These are phyloP conservation scores for Skeletonema tropicum DNA, from an alignment of 108 stramenopile genomes.

Conservation along the genomic window DNA sequence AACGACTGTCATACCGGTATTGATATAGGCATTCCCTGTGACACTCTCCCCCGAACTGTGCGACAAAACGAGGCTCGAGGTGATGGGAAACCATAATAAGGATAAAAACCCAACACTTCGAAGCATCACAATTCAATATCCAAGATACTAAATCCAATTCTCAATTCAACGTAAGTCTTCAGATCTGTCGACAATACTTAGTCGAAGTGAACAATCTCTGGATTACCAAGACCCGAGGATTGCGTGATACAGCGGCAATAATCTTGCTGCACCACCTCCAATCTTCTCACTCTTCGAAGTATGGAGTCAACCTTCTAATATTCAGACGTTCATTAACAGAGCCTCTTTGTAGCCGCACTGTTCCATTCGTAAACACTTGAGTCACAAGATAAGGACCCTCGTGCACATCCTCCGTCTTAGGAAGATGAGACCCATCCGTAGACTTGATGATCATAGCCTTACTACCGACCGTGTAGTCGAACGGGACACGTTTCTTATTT, in stretches of 20 bases:
- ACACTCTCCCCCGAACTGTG: constrained; percentile 3
- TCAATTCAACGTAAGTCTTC: background rate
- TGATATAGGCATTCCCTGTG: background rate
- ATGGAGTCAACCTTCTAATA: constrained; percentile 32
- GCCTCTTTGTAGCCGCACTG: constrained; percentile 32
- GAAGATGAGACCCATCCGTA: background rate
- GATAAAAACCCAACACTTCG: constrained; percentile 11
- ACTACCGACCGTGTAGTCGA: constrained; percentile 25
- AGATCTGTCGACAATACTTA: background rate
- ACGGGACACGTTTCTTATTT: constrained; percentile 18
- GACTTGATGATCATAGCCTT: constrained; percentile 21
- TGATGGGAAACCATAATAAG: constrained; percentile 55
- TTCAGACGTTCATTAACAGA: constrained; percentile 29
- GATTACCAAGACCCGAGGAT: background rate
- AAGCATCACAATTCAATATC: background rate
- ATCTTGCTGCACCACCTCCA: no score
- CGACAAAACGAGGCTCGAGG: constrained; percentile 61
- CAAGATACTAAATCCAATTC: background rate
- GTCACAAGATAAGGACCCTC: constrained; percentile 23
- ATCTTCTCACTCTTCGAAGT: constrained; percentile 7
- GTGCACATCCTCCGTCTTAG: background rate
- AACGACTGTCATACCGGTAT: background rate
- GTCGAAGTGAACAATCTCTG: no score
- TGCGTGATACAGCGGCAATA: background rate
- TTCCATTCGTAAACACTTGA: constrained; percentile 37